phyloP scores from a whole-genome alignment of 2,329 filamentous ascomycete species.

The Talaromyces sp. region DNA sequence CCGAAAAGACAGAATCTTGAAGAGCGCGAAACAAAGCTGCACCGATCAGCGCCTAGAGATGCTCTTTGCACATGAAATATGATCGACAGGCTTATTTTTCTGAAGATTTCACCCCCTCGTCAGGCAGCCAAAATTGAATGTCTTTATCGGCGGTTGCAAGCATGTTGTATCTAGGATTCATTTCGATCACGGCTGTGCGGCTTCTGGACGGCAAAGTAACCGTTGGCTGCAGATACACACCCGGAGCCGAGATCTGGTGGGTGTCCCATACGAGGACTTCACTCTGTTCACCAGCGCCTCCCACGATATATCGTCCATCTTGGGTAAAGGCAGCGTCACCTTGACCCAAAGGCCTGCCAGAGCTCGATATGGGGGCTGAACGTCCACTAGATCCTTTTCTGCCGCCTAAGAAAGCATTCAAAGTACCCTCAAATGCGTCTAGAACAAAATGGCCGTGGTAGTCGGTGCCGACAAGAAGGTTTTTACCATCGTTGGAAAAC shows the following conservation, averaged over 20 bases:
- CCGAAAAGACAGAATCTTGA: not conserved
- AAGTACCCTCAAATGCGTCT: constrained; percentile 80
- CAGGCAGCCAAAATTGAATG: constrained; percentile 70
- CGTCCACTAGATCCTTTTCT: constrained; percentile 45
- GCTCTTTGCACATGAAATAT: not conserved
- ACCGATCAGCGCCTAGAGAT: not conserved
- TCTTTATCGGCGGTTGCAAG: constrained; percentile 86
- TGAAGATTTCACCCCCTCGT: constrained; percentile 42
- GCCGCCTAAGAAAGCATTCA: constrained; percentile 66
- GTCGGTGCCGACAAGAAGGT: constrained; percentile 75
- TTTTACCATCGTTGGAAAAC: constrained; percentile 94
- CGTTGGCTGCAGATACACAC: constrained; percentile 46
- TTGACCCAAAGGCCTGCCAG: constrained; percentile 49
- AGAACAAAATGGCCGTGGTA: constrained; percentile 82
- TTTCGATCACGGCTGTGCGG: constrained; percentile 69
- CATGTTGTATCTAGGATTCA: constrained; percentile 89
- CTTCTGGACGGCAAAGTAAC: constrained; percentile 42
- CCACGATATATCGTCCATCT: constrained; percentile 82
- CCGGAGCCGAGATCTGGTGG: constrained; percentile 49
- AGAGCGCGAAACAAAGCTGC: not conserved
- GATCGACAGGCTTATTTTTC: constrained; percentile 23
- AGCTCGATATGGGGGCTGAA: constrained; percentile 46
- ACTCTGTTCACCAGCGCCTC: constrained; percentile 62
- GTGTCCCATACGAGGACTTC: constrained; percentile 87
- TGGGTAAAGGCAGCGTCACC: constrained; percentile 85